Conservation (phyloP, 2,329 filamentous ascomycete genomes). For the Aspergillus alliaceus region DNA sequence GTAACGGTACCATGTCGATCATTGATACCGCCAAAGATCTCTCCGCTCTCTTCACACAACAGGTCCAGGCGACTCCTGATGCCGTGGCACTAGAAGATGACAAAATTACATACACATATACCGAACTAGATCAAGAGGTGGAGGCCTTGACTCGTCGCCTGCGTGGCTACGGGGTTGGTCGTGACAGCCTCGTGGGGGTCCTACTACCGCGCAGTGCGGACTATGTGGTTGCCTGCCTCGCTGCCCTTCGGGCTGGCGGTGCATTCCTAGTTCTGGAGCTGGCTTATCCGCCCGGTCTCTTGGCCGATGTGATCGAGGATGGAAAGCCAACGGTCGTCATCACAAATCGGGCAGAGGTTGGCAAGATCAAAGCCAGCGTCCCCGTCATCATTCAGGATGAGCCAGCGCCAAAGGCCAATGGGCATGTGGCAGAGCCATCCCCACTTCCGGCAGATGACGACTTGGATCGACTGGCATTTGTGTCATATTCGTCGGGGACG, state of each 20-base stretch:
- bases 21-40: conserved; percentile 73
- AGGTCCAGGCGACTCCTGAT: conserved; percentile 68
- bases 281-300: conserved; percentile 71
- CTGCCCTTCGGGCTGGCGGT: conserved; percentile 74
- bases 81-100: conserved; percentile 73
- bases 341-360: conserved; percentile 64
- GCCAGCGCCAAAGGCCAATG: conserved; percentile 29
- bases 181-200: conserved; percentile 73
- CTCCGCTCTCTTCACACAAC: conserved; percentile 67
- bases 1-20: conserved; percentile 54
- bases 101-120: conserved; percentile 66
- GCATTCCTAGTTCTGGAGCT: conserved; percentile 79
- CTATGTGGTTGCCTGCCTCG: conserved; percentile 77
- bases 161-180: conserved; percentile 66
- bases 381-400: conserved; percentile 67
- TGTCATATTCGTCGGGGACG: conserved; percentile 78
- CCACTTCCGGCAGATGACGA: conserved; percentile 64
- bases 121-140: conserved; percentile 68
- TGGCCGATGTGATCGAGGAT: conserved; percentile 76
- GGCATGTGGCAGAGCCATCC: conserved; percentile 45
- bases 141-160: conserved; percentile 64
- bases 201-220: conserved; percentile 73
- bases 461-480: conserved; percentile 72
- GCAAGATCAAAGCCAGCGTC: conserved; percentile 61
- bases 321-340: conserved; percentile 70